Evolutionary conservation across 2,329 filamentous ascomycete species (phyloP).

Genomic region (Cylindrodendrum hubeiense): DNA sequence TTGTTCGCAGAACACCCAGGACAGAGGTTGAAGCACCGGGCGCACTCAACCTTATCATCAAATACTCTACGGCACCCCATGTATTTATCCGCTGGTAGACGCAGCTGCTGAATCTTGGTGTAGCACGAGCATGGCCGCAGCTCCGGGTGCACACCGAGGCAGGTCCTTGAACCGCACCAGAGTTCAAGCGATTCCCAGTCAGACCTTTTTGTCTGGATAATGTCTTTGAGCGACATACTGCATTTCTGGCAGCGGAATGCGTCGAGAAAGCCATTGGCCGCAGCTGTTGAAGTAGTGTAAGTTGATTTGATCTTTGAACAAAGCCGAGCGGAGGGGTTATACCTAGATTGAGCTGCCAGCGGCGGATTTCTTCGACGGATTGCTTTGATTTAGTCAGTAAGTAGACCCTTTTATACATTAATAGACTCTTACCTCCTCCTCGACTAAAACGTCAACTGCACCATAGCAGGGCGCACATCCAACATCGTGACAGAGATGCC

Average conservation of each 20-base stretch:
- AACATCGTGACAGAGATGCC: slow-evolving; percentile 1
- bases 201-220: background rate
- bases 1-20: background rate
- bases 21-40: slow-evolving; percentile 3
- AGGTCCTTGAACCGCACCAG: background rate
- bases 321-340: background rate
- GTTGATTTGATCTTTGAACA: background rate
- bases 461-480: background rate
- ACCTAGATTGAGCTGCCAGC: slow-evolving; percentile 6
- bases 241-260: background rate
- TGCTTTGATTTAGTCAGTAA: background rate
- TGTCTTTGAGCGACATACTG: background rate
- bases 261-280: background rate
- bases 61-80: background rate
- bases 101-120: background rate
- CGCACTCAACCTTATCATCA: background rate
- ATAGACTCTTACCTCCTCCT: background rate
- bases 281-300: background rate
- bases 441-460: background rate
- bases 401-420: background rate
- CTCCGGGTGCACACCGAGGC: background rate
- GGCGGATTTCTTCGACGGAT: background rate
- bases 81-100: background rate
- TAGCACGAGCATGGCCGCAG: background rate
- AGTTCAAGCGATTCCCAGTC: background rate